Evolutionary conservation across 306 rosid species (phyloP).

Genomic region (Citrullus amarus): DNA sequence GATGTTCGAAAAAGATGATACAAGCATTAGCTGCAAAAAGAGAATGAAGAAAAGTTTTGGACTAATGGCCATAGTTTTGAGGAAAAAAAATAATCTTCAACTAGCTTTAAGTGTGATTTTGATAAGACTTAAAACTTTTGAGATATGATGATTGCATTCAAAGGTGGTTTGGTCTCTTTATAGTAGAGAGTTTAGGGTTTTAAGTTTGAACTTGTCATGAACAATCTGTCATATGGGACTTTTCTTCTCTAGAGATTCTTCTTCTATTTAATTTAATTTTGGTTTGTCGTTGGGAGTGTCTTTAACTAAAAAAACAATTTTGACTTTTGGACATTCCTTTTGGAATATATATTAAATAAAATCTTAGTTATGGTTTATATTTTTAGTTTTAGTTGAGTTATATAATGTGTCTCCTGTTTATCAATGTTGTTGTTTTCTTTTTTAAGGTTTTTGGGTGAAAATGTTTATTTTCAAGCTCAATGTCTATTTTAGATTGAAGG

Average conservation of each 20-base stretch:
- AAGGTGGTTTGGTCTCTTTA: background rate
- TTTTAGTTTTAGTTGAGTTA: too few species aligned
- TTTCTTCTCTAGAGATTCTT: background rate
- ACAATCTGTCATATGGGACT: background rate
- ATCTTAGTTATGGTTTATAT: background rate
- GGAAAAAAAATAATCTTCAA: background rate
- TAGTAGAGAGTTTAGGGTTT: background rate
- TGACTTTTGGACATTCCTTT: background rate
- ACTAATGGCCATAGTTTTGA: conserved; percentile 13
- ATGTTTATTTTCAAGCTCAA: too few species aligned
- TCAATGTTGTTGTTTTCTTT: too few species aligned
- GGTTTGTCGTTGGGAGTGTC: background rate
- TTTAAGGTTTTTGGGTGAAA: too few species aligned
- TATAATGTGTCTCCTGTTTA: too few species aligned
- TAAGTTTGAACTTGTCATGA: background rate
- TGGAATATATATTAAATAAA: background rate
- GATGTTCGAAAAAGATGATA: background rate
- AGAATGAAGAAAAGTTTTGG: conserved; percentile 12
- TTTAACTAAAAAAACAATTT: background rate
- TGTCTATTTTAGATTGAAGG: too few species aligned
- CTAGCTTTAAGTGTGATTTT: background rate
- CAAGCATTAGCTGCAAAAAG: conserved; percentile 12
- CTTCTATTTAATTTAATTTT: background rate
- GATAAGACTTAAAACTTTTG: background rate
- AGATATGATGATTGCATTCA: background rate